Evolutionary conservation across 306 rosid genomes (phyloP), one percentile per base, ranked within the genome.

Genomic region (Cucurbita argyrosperma): DNA sequence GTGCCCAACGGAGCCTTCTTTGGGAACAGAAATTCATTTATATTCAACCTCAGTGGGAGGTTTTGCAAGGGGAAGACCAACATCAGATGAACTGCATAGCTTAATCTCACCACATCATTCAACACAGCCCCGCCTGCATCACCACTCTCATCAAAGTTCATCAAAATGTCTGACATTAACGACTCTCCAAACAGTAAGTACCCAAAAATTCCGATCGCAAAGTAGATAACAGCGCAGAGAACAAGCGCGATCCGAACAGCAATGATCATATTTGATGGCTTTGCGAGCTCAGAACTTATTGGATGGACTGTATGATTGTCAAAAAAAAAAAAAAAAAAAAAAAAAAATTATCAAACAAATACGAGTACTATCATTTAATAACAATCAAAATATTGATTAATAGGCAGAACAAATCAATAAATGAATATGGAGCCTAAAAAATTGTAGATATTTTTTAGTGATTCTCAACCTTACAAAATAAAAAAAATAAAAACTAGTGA

Each of bases 51-150:
- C 72, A 94, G 65, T 30, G 99, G 82, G 85, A 89, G 91, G 89
- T 94, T 94, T 58, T 89, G 12, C 3, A 91, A 69, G 55, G 99
- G 97, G 75, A 91, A 91, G 76, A 91, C 99, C 74, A 94, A 76
- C 96, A 94, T 86, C 30, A 94, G 77, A 74, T 94, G 99, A 8
- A 94, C 59, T 3, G 97, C 96, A 77, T 94, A 91, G 95, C 97
- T 91, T 73, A 94, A 71, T 40, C 99, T 83, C 46, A 94, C 88
- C 23, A 86, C 74, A 68, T 55, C 82, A 73, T 91, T 94, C 13
- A 89, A 79, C 73, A 91, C 18, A 8, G 96, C 85, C 19, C 95
- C 91, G 65, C 81, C 80, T 53, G 94, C 78, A 72, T 71, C 90
- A 26, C 85, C 66, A 66, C 63, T 87, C 85, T 77, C 85, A 68